These are phyloP conservation scores for Kickxella alabastrina DNA, from an alignment of 192 early-diverging fungal species.

Conservation along the genomic window DNA sequence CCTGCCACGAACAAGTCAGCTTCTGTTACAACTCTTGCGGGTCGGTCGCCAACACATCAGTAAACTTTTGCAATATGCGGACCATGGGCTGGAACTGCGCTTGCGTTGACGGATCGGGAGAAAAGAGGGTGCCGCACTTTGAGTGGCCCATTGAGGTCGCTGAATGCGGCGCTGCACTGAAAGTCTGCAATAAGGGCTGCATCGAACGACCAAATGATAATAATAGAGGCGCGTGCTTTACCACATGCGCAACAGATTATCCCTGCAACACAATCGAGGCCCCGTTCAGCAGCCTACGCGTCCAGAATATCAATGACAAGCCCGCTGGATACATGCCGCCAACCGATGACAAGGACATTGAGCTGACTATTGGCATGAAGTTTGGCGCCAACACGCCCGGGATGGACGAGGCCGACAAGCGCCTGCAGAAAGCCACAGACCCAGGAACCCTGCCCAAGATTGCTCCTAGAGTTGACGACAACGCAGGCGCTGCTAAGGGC, in stretches of 20 bases:
- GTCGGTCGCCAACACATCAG: constrained; percentile 23
- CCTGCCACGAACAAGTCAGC: constrained; percentile 47
- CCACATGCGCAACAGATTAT: constrained; percentile 35
- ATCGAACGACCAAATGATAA: constrained; percentile 9
- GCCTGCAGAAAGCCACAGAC: constrained; percentile 13
- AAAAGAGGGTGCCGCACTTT: constrained; percentile 18
- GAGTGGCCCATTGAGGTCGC: constrained; percentile 42
- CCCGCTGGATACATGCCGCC: constrained; percentile 42
- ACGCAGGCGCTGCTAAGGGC: not conserved
- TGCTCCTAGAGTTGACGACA: constrained; percentile 20
- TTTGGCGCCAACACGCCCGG: constrained; percentile 21
- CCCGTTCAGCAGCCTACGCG: constrained; percentile 38
- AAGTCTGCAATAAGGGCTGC: constrained; percentile 27
- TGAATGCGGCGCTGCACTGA: constrained; percentile 42
- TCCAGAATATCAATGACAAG: constrained; percentile 24
- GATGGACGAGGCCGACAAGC: constrained; percentile 3
- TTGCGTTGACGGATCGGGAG: constrained; percentile 17
- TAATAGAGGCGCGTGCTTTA: constrained; percentile 26
- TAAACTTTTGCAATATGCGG: constrained; percentile 50
- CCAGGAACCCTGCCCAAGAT: constrained; percentile 32
- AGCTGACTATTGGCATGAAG: constrained; percentile 50
- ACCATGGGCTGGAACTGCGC: constrained; percentile 52
- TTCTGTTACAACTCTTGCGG: constrained; percentile 49
- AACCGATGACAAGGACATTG: constrained; percentile 35
- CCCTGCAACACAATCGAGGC: constrained; percentile 38